Conservation (phyloP, 1,139 yeast species). For the Fermentozyma sake region DNA sequence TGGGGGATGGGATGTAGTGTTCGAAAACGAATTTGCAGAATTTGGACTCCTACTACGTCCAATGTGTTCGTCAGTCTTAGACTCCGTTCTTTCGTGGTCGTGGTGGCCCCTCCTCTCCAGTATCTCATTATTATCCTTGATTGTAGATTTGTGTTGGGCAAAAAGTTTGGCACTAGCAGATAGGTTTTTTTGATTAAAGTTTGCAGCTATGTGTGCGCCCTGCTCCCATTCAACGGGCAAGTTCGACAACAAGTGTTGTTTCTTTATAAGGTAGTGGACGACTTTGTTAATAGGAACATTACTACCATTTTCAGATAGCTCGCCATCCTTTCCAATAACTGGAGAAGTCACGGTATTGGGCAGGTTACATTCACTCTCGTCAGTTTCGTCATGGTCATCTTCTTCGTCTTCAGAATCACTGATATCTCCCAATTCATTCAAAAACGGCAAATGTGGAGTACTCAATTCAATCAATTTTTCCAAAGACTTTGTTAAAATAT, state of each 20-base stretch:
- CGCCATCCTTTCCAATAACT: conserved; percentile 7
- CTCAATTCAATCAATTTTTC: conserved; percentile 35
- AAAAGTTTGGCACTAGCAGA: conserved; percentile 24
- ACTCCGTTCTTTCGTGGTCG: no score
- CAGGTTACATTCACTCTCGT: conserved; percentile 6
- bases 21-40: conserved; percentile 6
- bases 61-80: neutral
- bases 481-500: conserved; percentile 55
- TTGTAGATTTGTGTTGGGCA: conserved; percentile 26
- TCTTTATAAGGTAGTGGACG: conserved; percentile 38
- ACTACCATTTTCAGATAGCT: conserved; percentile 6
- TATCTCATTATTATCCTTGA: conserved; percentile 6
- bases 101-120: no score
- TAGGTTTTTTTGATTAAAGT: conserved; percentile 18
- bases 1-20: conserved; percentile 6
- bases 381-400: conserved; percentile 5
- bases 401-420: conserved; percentile 2
- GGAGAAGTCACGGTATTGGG: no score
- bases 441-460: conserved; percentile 32
- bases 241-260: conserved; percentile 32
- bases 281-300: conserved; percentile 48
- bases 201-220: conserved; percentile 41
- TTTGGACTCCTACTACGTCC: conserved; percentile 1
- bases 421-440: conserved; percentile 16
- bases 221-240: conserved; percentile 44